Percentiles rank a stretch among this genome's conserved stretches.
Conservation (phyloP, 1,139 yeast species). For the Kodamaea sp. region DNA sequence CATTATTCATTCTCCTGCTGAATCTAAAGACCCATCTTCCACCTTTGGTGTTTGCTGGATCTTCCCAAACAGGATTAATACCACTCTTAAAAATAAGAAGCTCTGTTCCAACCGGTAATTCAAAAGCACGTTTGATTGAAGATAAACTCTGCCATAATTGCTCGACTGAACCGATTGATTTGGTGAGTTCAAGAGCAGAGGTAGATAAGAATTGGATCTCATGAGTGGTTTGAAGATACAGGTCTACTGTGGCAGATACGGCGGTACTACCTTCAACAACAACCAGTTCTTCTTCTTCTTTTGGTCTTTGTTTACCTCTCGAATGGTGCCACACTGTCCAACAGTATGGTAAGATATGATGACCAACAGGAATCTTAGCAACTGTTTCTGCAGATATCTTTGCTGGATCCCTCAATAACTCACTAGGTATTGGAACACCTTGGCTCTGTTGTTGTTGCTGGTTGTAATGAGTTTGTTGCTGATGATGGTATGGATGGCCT, state of each 20-base stretch:
- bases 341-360: conserved; percentile 45
- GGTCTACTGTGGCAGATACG: conserved; percentile 30
- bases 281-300: conserved; percentile 12
- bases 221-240: conserved; percentile 41
- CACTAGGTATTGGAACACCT: conserved; percentile 9
- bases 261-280: conserved; percentile 5
- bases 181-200: conserved; percentile 22
- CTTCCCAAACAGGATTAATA: conserved; percentile 71
- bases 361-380: conserved; percentile 24
- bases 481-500: conserved; percentile 9
- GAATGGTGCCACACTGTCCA: conserved; percentile 52
- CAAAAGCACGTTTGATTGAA: conserved; percentile 44
- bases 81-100: conserved; percentile 60
- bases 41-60: conserved; percentile 58
- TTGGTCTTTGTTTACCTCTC: conserved; percentile 26
- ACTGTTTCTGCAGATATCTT: conserved; percentile 34
- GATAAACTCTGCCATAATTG: conserved; percentile 59
- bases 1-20: conserved; percentile 25
- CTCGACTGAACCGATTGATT: conserved; percentile 50
- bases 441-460: conserved; percentile 5
- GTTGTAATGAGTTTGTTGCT: conserved; percentile 7
- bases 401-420: conserved; percentile 31
- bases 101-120: conserved; percentile 54
- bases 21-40: conserved; percentile 66
- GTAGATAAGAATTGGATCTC: conserved; percentile 30